phyloP scores from a whole-genome alignment of 129 eudicot genomes.

The Calendula officinalis region DNA sequence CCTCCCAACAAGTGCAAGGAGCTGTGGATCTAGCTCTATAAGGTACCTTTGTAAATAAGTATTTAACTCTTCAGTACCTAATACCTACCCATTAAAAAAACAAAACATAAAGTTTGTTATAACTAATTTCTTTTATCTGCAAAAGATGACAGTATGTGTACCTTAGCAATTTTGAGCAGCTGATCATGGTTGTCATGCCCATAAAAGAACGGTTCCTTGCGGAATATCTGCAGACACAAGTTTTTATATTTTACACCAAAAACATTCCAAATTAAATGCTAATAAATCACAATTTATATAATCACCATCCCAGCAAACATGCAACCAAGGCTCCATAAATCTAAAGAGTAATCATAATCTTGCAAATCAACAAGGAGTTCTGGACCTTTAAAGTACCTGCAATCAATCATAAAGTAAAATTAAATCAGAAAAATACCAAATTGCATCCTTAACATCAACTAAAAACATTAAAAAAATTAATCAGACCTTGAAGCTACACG shows the following conservation, averaged over 20 bases:
- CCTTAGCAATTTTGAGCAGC: conserved; percentile 80
- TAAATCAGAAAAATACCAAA: background rate
- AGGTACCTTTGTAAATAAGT: conserved; percentile 71
- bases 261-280: background rate
- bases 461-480: no score
- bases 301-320: conserved; percentile 95
- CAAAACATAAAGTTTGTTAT: background rate
- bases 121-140: background rate
- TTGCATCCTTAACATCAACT: no score
- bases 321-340: conserved; percentile 91
- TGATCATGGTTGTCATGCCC: conserved; percentile 86
- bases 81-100: conserved; percentile 50
- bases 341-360: conserved; percentile 81
- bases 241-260: background rate
- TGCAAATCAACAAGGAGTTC: conserved; percentile 84
- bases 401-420: conserved; percentile 26
- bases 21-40: conserved; percentile 76
- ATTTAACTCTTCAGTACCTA: conserved; percentile 85
- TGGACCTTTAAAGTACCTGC: conserved; percentile 86
- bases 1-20: conserved; percentile 85
- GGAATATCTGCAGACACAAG: conserved; percentile 55
- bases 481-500: conserved; percentile 92
- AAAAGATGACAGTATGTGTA: conserved; percentile 12
- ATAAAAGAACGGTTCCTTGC: conserved; percentile 79
- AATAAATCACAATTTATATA: background rate